Conservation (phyloP, 2,329 filamentous ascomycete genomes). For the Talaromyces sp. region DNA sequence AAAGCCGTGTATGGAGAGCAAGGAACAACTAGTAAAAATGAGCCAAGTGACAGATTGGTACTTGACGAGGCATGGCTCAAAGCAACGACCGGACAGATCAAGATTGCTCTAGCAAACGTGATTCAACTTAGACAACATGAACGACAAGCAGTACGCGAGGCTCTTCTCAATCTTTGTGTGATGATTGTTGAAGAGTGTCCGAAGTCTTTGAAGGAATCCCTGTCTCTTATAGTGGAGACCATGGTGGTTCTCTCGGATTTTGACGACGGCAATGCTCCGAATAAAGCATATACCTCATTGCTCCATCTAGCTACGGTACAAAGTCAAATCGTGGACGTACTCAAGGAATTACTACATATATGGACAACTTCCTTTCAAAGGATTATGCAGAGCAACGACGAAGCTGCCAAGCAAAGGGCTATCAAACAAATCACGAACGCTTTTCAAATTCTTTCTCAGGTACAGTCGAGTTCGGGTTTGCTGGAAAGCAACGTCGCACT, state of each 20-base stretch:
- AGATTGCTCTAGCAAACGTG: conserved; percentile 72
- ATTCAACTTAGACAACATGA: conserved; percentile 69
- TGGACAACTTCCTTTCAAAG: conserved; percentile 79
- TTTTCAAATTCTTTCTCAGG: conserved; percentile 58
- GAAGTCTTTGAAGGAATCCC: conserved; percentile 63
- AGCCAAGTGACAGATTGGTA: conserved; percentile 33
- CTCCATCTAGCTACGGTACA: conserved; percentile 60
- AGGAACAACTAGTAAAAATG: conserved; percentile 21
- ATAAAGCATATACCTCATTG: conserved; percentile 42
- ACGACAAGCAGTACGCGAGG: conserved; percentile 61
- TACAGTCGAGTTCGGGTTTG: conserved; percentile 60
- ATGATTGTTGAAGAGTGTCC: conserved; percentile 74
- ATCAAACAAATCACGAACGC: conserved; percentile 73
- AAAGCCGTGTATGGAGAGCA: conserved; percentile 21
- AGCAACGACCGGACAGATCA: conserved; percentile 74
- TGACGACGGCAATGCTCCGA: conserved; percentile 39
- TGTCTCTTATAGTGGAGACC: conserved; percentile 71
- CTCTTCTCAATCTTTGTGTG: conserved; percentile 67
- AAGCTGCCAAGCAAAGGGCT: conserved; percentile 65
- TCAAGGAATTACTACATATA: conserved; percentile 68
- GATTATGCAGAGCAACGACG: conserved; percentile 77
- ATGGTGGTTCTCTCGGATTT: conserved; percentile 62
- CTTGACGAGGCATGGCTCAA: conserved; percentile 64
- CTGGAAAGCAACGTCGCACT: conserved; percentile 63
- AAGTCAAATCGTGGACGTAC: conserved; percentile 54